Percentiles rank a stretch among this genome's conserved stretches.
Conservation (phyloP, 1,284 basidiomycete species). For the Cryptococcus sp. region DNA sequence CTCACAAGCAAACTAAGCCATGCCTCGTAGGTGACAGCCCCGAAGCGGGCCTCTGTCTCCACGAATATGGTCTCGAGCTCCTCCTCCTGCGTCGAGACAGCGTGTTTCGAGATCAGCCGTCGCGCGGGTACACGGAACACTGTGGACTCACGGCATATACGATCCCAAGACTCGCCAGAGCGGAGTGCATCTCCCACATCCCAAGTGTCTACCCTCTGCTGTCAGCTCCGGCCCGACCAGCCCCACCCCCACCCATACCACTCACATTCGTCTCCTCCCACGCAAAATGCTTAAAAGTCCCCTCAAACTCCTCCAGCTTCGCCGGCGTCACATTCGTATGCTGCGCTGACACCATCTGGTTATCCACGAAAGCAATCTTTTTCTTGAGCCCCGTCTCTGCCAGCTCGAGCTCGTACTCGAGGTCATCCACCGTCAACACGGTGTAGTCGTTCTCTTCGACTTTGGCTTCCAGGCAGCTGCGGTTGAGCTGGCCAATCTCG, state of each 20-base stretch:
- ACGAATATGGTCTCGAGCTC: slow-evolving; percentile 82
- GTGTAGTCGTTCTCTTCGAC: slow-evolving; percentile 98
- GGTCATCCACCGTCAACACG: slow-evolving; percentile 82
- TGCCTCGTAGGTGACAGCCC: slow-evolving; percentile 86
- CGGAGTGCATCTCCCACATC: slow-evolving; percentile 82
- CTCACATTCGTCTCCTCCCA: slow-evolving; percentile 75
- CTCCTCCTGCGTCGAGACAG: slow-evolving; percentile 59
- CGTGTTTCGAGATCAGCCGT: background rate
- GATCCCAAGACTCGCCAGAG: slow-evolving; percentile 89
- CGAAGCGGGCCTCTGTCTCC: slow-evolving; percentile 78
- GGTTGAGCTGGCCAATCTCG: slow-evolving; percentile 54
- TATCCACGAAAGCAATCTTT: slow-evolving; percentile 93
- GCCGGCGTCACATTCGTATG: slow-evolving; percentile 71
- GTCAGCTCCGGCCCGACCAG: slow-evolving; percentile 13
- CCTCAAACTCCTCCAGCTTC: slow-evolving; percentile 94
- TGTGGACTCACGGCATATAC: slow-evolving; percentile 69
- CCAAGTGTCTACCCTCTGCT: slow-evolving; percentile 58
- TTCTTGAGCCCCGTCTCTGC: slow-evolving; percentile 76
- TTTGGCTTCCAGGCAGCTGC: slow-evolving; percentile 80
- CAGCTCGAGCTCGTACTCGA: slow-evolving; percentile 84
- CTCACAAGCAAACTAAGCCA: slow-evolving; percentile 88
- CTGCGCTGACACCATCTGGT: slow-evolving; percentile 80
- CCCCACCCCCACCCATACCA: background rate
- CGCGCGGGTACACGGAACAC: background rate
- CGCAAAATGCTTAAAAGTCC: slow-evolving; percentile 96